A percentile compares a stretch with the other conserved stretches of the same genome.
These are phyloP conservation scores for Buddleja alternifolia DNA, from an alignment of 257 asterid species.

Conservation along the genomic window DNA sequence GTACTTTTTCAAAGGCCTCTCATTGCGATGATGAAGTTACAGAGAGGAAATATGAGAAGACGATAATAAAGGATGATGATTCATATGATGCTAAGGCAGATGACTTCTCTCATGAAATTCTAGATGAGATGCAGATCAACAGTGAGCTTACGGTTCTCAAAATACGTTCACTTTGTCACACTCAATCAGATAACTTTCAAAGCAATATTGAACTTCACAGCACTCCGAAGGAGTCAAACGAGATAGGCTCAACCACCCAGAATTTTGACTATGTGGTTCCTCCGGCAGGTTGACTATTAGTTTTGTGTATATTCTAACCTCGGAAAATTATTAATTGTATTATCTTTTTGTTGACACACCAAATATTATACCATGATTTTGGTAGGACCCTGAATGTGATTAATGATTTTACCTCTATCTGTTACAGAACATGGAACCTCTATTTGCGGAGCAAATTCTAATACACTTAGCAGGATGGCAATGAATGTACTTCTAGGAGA, in stretches of 20 bases:
- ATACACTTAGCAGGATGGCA: conserved; percentile 28
- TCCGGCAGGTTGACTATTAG: conserved; percentile 34
- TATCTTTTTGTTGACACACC: conserved; percentile 1
- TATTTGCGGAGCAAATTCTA: conserved; percentile 25
- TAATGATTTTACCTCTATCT: conserved; percentile 6
- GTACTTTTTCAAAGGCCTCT: conserved; percentile 21
- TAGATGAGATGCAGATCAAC: conserved; percentile 20
- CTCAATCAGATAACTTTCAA: conserved; percentile 7
- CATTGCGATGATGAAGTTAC: conserved; percentile 21
- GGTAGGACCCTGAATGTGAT: conserved; percentile 18
- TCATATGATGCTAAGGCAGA: conserved; percentile 20
- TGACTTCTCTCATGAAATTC: conserved; percentile 19
- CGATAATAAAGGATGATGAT: conserved; percentile 22
- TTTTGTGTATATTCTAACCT: background rate
- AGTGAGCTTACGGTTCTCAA: background rate
- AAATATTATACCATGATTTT: conserved; percentile 11
- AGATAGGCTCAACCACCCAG: conserved; percentile 10
- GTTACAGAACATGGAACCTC: conserved; percentile 32
- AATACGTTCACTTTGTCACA: conserved; percentile 6
- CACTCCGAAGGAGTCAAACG: conserved; percentile 21
- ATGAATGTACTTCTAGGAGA: conserved; percentile 28
- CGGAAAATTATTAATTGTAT: background rate
- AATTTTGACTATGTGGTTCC: conserved; percentile 22
- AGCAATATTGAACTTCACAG: conserved; percentile 12
- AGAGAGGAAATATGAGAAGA: background rate